A percentile compares a stretch with the other conserved stretches of the same genome.
phyloP scores from a whole-genome alignment of 2,329 filamentous ascomycete species.

The Fonsecaea multimorphosa region DNA sequence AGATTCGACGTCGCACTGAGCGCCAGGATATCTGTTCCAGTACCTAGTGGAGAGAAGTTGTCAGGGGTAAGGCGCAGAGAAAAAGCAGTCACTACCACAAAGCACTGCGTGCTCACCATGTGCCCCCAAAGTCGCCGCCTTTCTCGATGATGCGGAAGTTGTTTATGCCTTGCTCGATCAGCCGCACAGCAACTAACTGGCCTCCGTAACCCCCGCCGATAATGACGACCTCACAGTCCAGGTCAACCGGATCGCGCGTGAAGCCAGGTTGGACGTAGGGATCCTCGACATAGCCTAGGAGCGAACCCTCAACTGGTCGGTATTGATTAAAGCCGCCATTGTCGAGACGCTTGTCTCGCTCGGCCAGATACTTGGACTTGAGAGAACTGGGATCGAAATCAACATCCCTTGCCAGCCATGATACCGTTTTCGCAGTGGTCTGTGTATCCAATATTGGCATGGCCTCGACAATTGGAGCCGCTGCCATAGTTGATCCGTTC shows the following conservation, averaged over 20 bases:
- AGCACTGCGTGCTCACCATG: constrained; percentile 27
- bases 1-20: constrained; percentile 28
- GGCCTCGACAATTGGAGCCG: not conserved
- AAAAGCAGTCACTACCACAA: too few relatives aligned
- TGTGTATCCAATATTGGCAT: not conserved
- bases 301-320: constrained; percentile 20
- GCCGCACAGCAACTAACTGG: constrained; percentile 17
- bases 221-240: constrained; percentile 15
- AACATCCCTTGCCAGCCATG: constrained; percentile 8
- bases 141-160: constrained; percentile 15
- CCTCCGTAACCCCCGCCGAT: constrained; percentile 18
- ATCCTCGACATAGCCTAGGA: constrained; percentile 21
- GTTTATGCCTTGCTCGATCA: constrained; percentile 27
- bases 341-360: constrained; percentile 26
- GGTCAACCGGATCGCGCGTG: constrained; percentile 21
- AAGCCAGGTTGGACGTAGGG: constrained; percentile 29
- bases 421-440: not conserved
- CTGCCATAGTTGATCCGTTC: not conserved
- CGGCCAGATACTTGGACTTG: constrained; percentile 25
- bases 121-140: constrained; percentile 32
- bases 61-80: too few relatives aligned
- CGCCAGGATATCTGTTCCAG: constrained; percentile 40
- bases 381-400: constrained; percentile 26
- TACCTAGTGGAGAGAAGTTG: constrained; percentile 12
- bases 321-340: constrained; percentile 24